These are phyloP conservation scores for Podaxis mareebaensis DNA, from an alignment of 768 basidiomycete genomes.

Conservation along the genomic window DNA sequence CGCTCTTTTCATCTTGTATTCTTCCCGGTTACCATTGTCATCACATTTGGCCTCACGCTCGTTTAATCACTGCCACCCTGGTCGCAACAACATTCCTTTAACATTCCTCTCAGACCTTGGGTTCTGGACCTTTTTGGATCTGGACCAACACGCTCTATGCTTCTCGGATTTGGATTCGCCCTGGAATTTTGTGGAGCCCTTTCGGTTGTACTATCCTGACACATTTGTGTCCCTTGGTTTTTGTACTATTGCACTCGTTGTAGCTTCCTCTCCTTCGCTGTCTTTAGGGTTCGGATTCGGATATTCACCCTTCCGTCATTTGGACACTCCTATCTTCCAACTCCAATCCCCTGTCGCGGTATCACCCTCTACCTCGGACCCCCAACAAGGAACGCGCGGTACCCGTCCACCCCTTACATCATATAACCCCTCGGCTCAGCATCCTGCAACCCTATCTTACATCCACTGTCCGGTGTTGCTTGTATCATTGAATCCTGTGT, in stretches of 20 bases:
- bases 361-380: background rate
- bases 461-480: background rate
- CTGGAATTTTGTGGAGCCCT: background rate
- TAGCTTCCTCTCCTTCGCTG: background rate
- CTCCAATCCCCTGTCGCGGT: background rate
- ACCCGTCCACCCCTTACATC: background rate
- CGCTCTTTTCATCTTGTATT: slow-evolving; percentile 10
- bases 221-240: background rate
- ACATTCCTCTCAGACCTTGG: no score
- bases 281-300: background rate
- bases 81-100: background rate
- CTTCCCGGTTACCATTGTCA: background rate
- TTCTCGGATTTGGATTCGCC: background rate
- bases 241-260: background rate
- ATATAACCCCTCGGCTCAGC: background rate
- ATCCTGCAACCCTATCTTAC: background rate
- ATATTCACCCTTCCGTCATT: background rate
- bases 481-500: background rate
- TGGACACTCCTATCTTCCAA: background rate
- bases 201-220: background rate
- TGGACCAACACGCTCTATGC: background rate
- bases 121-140: background rate
- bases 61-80: background rate
- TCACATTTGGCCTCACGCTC: slow-evolving; percentile 5
- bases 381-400: background rate